phyloP scores from a whole-genome alignment of 768 basidiomycete genomes.

The Exidia glandulosa region DNA sequence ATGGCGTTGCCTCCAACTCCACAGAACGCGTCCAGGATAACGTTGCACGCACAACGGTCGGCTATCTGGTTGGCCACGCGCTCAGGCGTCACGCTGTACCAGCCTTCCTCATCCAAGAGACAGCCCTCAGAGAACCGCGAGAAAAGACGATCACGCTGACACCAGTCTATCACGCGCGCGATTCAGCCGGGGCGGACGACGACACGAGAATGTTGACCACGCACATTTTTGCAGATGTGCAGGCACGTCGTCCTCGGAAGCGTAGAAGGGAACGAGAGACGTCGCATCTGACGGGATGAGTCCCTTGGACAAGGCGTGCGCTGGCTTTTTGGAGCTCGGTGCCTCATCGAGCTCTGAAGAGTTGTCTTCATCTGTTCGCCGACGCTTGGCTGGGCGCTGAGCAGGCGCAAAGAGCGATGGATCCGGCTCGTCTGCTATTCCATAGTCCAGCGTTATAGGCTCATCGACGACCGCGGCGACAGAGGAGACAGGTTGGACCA shows the following conservation, averaged over 20 bases:
- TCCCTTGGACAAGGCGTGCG: background rate
- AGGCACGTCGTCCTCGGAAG: constrained; percentile 55
- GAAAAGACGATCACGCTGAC: constrained; percentile 74
- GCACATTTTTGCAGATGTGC: constrained; percentile 73
- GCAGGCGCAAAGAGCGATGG: constrained; percentile 12
- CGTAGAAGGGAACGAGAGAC: constrained; percentile 64
- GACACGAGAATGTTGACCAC: constrained; percentile 20
- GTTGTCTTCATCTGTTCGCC: background rate
- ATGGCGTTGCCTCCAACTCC: constrained; percentile 98
- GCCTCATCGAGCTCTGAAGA: no score
- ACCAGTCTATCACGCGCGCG: constrained; percentile 54
- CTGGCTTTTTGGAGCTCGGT: no score
- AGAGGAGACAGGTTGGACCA: constrained; percentile 32
- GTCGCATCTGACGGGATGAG: constrained; percentile 39
- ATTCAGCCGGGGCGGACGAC: background rate
- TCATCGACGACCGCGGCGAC: constrained; percentile 30
- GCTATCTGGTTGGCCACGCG: constrained; percentile 88
- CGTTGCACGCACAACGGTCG: constrained; percentile 76
- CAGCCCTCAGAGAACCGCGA: constrained; percentile 72
- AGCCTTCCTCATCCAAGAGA: constrained; percentile 89
- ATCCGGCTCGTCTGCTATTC: constrained; percentile 26
- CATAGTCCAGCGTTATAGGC: constrained; percentile 23
- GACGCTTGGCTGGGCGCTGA: background rate
- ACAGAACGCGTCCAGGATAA: constrained; percentile 88
- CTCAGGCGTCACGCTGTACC: constrained; percentile 96